Conservation (phyloP, 495 filamentous ascomycete genomes). For the Aspergillus saccharolyticus region DNA sequence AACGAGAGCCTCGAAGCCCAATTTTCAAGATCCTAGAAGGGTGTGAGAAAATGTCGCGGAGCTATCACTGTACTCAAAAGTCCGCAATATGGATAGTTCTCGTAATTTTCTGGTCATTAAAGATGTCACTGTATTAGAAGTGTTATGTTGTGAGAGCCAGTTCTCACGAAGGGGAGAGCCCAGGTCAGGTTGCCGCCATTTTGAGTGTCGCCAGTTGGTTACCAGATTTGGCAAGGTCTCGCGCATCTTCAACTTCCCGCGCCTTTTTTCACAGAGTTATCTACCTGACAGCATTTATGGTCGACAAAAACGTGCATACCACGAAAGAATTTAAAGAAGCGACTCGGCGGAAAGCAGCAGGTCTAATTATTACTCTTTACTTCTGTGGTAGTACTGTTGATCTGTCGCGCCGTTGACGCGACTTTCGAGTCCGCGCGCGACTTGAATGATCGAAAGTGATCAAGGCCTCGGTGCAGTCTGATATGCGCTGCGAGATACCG, state of each 20-base stretch:
- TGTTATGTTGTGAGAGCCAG: no score
- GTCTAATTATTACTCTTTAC: neutral
- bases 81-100: no score
- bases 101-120: no score
- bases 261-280: neutral
- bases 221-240: conserved; percentile 10
- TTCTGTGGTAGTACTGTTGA: neutral
- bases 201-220: neutral
- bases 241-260: conserved; percentile 1
- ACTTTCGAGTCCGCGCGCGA: neutral
- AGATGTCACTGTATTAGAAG: no score
- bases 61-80: no score
- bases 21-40: no score
- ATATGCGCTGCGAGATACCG: neutral
- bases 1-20: no score
- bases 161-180: no score
- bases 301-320: neutral
- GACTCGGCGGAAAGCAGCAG: neutral
- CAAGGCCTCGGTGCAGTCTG: neutral
- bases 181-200: no score
- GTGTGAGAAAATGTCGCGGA: no score
- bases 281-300: neutral
- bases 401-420: neutral
- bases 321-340: neutral
- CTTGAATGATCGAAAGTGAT: neutral